phyloP scores from a whole-genome alignment of 208 protist species.

The Trypanosoma conorhini region DNA sequence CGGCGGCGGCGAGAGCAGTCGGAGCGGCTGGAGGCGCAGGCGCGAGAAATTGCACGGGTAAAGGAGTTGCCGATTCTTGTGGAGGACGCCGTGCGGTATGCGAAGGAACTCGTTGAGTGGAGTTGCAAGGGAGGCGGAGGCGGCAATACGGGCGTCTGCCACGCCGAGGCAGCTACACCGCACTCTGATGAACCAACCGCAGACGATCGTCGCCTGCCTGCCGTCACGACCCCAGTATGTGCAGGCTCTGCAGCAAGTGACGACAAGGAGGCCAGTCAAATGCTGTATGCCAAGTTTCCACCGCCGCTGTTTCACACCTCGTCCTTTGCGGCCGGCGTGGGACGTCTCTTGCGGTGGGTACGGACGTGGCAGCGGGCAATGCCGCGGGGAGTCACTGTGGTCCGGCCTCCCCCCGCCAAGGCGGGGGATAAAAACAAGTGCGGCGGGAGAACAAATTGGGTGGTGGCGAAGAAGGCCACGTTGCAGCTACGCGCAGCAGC shows the following conservation, averaged over 20 bases:
- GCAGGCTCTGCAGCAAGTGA: constrained; percentile 7
- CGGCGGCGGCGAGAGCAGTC: constrained; percentile 3
- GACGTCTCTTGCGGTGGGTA: constrained; percentile 77
- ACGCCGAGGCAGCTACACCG: background rate
- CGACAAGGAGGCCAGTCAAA: constrained; percentile 19
- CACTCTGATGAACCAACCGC: background rate
- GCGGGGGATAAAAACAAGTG: background rate
- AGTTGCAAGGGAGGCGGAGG: constrained; percentile 5
- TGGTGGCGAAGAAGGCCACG: background rate
- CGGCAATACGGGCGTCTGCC: background rate
- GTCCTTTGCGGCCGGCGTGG: constrained; percentile 60
- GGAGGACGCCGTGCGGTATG: constrained; percentile 44
- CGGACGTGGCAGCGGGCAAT: constrained; percentile 52
- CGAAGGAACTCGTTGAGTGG: constrained; percentile 25
- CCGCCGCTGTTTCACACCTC: constrained; percentile 72
- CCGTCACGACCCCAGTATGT: background rate
- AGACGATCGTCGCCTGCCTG: constrained; percentile 8
- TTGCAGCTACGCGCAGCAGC: background rate
- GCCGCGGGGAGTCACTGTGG: constrained; percentile 3
- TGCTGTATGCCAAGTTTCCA: constrained; percentile 70
- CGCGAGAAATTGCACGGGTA: constrained; percentile 13
- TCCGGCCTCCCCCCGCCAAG: background rate
- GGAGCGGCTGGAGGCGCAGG: constrained; percentile 5
- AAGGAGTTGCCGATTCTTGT: constrained; percentile 31
- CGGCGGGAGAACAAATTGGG: background rate